A percentile compares a stretch with the other conserved stretches of the same genome.
Evolutionary conservation across 352 stramenopile genomes (phyloP).

Genomic region (Thraustotheca clavata): DNA sequence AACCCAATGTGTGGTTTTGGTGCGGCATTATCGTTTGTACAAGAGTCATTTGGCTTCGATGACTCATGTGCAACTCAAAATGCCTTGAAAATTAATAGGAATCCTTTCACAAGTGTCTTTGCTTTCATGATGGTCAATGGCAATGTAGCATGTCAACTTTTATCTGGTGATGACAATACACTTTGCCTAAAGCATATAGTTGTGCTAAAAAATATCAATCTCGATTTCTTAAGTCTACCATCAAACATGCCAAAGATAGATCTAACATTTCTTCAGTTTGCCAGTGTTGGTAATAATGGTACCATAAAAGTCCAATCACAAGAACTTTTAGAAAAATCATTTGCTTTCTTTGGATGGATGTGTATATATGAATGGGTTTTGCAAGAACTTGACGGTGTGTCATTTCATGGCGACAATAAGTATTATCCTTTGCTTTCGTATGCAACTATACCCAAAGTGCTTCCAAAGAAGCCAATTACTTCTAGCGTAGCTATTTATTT

Average conservation of each 20-base stretch:
- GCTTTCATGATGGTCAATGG: not conserved
- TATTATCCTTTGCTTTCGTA: not conserved
- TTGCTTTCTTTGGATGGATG: not conserved
- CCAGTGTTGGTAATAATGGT: not conserved
- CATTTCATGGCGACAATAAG: not conserved
- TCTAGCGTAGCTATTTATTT: not conserved
- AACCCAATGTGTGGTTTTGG: not conserved
- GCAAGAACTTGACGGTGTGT: not conserved
- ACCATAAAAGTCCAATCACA: not conserved
- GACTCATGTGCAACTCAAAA: not conserved
- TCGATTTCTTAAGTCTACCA: not conserved
- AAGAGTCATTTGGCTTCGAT: not conserved
- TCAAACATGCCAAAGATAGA: not conserved
- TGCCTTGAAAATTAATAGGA: not conserved
- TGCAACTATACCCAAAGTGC: not conserved
- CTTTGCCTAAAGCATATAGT: too few species aligned
- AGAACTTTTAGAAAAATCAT: not conserved
- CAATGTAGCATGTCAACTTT: not conserved
- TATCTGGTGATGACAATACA: too few species aligned
- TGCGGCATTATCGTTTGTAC: not conserved
- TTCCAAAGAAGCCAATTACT: not conserved
- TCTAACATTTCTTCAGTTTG: not conserved
- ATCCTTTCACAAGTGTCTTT: not conserved
- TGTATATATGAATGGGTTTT: not conserved
- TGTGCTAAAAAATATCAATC: too few species aligned